phyloP scores from a whole-genome alignment of 352 stramenopile species.

The Phytophthora pseudosyringae region DNA sequence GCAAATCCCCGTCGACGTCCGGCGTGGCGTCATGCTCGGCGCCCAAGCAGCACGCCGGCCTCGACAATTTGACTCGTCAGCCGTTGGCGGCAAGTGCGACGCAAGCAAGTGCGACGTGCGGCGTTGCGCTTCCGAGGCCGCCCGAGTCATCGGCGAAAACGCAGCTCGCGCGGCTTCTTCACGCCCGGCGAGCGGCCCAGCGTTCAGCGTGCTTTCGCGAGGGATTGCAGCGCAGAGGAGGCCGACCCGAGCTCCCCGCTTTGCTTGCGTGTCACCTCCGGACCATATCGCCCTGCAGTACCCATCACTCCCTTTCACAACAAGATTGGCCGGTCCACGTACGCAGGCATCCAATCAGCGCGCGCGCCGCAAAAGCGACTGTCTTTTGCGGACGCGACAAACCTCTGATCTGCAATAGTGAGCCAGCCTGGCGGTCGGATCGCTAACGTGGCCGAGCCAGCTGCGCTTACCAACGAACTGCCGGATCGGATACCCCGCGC shows the following conservation, averaged over 20 bases:
- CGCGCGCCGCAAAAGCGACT: not conserved
- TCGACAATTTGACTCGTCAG: conserved; percentile 15
- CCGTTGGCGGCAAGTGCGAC: conserved; percentile 2
- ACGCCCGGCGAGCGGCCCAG: not conserved
- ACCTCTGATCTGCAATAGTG: conserved; percentile 4
- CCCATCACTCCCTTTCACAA: conserved; percentile 26
- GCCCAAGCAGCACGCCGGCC: conserved; percentile 13
- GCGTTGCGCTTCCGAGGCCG: conserved; percentile 37
- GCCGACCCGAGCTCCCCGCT: conserved; percentile 1
- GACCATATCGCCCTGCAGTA: conserved; percentile 19
- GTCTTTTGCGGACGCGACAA: not conserved
- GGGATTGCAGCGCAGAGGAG: conserved; percentile 10
- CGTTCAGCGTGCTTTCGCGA: conserved; percentile 26
- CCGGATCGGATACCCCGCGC: conserved; percentile 10
- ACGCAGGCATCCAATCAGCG: conserved; percentile 35
- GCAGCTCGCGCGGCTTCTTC: conserved; percentile 24
- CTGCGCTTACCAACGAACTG: too few species aligned
- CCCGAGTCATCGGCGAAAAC: conserved; percentile 40
- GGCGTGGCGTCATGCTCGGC: conserved; percentile 4
- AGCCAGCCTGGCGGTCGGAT: conserved; percentile 1
- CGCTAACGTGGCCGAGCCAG: not conserved
- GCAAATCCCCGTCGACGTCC: conserved; percentile 25
- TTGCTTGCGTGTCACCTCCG: conserved; percentile 33
- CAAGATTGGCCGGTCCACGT: conserved; percentile 27
- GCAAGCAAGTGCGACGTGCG: conserved; percentile 13